These are phyloP conservation scores for Debaryomycetaceae sp. DNA, from an alignment of 1,139 yeast species.

Conservation along the genomic window DNA sequence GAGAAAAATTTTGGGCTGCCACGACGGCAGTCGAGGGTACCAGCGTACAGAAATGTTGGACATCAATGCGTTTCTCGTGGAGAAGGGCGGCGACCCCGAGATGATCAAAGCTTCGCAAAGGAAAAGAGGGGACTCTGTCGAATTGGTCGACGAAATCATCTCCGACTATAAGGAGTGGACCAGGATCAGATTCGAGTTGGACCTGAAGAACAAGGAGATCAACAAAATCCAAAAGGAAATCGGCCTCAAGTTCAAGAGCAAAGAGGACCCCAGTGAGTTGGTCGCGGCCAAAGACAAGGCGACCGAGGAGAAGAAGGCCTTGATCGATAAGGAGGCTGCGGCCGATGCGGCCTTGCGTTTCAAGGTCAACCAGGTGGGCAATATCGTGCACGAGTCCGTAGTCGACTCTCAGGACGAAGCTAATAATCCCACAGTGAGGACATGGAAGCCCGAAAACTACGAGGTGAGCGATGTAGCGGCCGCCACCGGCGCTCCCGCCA, in stretches of 20 bases:
- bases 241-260: conserved; percentile 84
- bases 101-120: conserved; percentile 76
- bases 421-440: conserved; percentile 75
- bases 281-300: conserved; percentile 71
- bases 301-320: conserved; percentile 55
- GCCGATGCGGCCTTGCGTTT: conserved; percentile 65
- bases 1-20: neutral
- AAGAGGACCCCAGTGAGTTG: conserved; percentile 85
- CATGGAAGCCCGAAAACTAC: conserved; percentile 68
- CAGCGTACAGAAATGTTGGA: conserved; percentile 74
- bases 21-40: too few species aligned
- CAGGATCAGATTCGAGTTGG: conserved; percentile 82
- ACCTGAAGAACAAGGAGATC: conserved; percentile 75
- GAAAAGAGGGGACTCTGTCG: conserved; percentile 93
- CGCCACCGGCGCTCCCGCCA: conserved; percentile 66
- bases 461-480: conserved; percentile 54
- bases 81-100: conserved; percentile 95
- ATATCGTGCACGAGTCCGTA: conserved; percentile 86
- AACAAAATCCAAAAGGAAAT: conserved; percentile 87
- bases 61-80: conserved; percentile 80
- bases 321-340: conserved; percentile 59
- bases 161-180: conserved; percentile 89
- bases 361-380: conserved; percentile 87
- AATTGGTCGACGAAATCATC: conserved; percentile 90
- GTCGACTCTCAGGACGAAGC: conserved; percentile 83